These are phyloP conservation scores for Heterobasidion annosum DNA, from an alignment of 1,284 basidiomycete genomes.

Conservation along the genomic window DNA sequence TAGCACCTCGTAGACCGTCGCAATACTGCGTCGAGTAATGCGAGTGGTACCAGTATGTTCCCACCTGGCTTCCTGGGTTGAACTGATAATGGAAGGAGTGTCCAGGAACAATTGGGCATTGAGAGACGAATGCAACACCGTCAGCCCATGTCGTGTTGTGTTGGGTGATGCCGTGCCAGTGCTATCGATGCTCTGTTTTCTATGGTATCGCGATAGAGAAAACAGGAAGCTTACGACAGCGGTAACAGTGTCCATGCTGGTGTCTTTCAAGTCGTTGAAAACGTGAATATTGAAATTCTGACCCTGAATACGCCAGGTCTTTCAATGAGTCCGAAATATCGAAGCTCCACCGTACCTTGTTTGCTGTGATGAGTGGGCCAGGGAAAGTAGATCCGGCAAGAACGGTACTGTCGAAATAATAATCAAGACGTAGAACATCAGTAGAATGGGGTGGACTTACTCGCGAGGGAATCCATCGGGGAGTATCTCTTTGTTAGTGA, in stretches of 20 bases:
- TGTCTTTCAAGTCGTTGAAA: slow-evolving; percentile 19
- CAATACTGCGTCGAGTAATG: slow-evolving; percentile 26
- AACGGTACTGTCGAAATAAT: background rate
- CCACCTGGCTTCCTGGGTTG: slow-evolving; percentile 15
- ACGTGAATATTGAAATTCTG: slow-evolving; percentile 22
- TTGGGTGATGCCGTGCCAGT: slow-evolving; percentile 12
- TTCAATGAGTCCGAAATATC: background rate
- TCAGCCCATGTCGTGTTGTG: slow-evolving; percentile 5
- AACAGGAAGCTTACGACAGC: slow-evolving; percentile 15
- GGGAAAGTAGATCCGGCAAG: slow-evolving; percentile 2
- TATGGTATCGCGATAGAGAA: background rate
- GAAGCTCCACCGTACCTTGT: background rate
- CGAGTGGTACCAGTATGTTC: slow-evolving; percentile 29
- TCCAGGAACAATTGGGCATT: slow-evolving; percentile 8
- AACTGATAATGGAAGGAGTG: slow-evolving; percentile 14
- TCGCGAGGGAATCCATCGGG: slow-evolving; percentile 2
- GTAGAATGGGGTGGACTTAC: background rate
- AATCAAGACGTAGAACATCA: background rate
- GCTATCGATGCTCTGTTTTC: background rate
- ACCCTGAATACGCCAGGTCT: slow-evolving; percentile 7
- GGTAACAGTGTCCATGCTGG: slow-evolving; percentile 23
- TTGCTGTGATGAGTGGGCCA: slow-evolving; percentile 1
- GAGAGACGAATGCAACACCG: slow-evolving; percentile 7
- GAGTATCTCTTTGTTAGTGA: background rate
- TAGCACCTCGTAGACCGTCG: slow-evolving; percentile 11